Percentiles rank a stretch among this genome's conserved stretches.
phyloP scores from a whole-genome alignment of 352 stramenopile species.

The Aphanomyces stellatus region DNA sequence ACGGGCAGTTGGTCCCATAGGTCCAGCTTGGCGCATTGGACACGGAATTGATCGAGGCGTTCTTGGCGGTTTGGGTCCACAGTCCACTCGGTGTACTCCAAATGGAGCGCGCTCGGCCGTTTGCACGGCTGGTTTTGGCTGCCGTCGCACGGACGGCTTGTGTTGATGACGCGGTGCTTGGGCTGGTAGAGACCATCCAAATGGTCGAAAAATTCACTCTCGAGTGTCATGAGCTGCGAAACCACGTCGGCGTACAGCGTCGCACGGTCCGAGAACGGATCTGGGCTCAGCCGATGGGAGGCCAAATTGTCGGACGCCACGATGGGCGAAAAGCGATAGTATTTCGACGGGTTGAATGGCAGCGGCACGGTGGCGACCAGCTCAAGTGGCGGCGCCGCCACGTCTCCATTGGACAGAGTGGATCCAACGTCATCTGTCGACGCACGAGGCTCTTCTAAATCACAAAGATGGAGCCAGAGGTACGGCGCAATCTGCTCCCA shows the following conservation, averaged over 20 bases:
- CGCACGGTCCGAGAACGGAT: slow-evolving; percentile 11
- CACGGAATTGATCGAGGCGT: not conserved
- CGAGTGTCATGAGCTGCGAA: slow-evolving; percentile 38
- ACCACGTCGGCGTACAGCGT: slow-evolving; percentile 5
- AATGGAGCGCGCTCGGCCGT: slow-evolving; percentile 52
- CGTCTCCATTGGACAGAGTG: not conserved
- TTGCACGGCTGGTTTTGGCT: slow-evolving; percentile 62
- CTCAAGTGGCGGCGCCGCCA: not conserved
- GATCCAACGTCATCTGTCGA: not conserved
- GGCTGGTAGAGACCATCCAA: slow-evolving; percentile 66
- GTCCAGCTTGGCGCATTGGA: slow-evolving; percentile 1
- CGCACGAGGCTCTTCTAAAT: not conserved
- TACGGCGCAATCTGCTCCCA: slow-evolving; percentile 12
- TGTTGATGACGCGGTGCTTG: slow-evolving; percentile 59
- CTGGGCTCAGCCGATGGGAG: not conserved
- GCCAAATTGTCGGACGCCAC: not conserved
- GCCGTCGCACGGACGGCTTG: slow-evolving; percentile 45
- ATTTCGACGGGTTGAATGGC: slow-evolving; percentile 1
- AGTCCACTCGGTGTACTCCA: slow-evolving; percentile 79
- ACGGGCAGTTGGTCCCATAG: not conserved
- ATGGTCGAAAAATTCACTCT: slow-evolving; percentile 78
- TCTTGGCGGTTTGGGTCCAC: slow-evolving; percentile 31
- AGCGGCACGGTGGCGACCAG: not conserved
- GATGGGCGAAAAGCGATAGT: slow-evolving; percentile 10
- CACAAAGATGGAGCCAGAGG: slow-evolving; percentile 6